Percentiles rank a stretch among this genome's conserved stretches.
Evolutionary conservation across 2,329 filamentous ascomycete species (phyloP).

Genomic region (Thelonectria discophora): DNA sequence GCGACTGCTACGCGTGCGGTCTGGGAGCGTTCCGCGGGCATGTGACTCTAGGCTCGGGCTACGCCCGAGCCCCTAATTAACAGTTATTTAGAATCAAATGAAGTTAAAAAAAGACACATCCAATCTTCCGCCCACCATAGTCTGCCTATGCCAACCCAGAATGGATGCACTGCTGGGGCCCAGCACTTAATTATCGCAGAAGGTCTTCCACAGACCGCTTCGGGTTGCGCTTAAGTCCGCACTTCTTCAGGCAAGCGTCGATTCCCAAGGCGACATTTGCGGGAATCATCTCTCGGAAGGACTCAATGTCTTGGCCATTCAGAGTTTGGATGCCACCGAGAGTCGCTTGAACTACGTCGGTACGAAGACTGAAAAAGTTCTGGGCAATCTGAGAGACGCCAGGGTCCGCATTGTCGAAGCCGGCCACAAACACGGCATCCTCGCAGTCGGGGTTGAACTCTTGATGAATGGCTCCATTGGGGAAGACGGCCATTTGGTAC

Average conservation of each 20-base stretch:
- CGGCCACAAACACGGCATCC: constrained; percentile 58
- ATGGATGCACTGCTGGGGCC: no score
- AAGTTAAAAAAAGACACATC: no score
- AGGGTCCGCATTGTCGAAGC: constrained; percentile 56
- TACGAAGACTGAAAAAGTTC: constrained; percentile 55
- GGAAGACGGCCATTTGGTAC: constrained; percentile 59
- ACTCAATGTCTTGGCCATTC: constrained; percentile 51
- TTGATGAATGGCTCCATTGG: constrained; percentile 59
- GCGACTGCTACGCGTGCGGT: no score
- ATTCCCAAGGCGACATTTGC: constrained; percentile 61
- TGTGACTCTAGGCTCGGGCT: no score
- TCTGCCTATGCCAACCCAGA: no score
- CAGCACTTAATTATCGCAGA: not conserved
- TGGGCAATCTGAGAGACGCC: constrained; percentile 57
- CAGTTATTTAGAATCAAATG: no score
- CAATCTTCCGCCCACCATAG: no score
- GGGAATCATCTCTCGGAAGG: constrained; percentile 54
- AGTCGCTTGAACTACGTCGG: constrained; percentile 50
- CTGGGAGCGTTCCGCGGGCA: no score
- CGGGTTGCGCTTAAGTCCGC: constrained; percentile 51
- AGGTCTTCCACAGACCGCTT: constrained; percentile 37
- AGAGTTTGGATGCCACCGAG: constrained; percentile 50
- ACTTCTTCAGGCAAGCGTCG: constrained; percentile 60
- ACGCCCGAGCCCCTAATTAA: no score
- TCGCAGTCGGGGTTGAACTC: constrained; percentile 62